Base-by-base conservation (phyloP, 2,329 filamentous ascomycete species). In the Ophioceras dolichostomum region DNA sequence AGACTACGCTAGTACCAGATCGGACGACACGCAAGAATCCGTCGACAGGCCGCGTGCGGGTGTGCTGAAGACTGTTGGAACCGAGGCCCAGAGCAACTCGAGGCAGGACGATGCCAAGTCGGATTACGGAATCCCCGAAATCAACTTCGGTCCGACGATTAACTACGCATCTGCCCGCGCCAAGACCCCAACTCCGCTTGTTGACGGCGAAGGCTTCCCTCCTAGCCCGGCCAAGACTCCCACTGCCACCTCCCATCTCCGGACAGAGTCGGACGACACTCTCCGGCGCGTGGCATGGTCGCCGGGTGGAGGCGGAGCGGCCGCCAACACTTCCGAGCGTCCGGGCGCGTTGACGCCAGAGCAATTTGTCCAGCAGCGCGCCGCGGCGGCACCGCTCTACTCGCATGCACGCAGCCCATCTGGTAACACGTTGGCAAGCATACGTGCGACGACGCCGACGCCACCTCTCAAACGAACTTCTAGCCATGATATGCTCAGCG, bases 101-200 rank as follows among this genome's bases (percentile, higher is more conserved):
- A 47, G 33, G 10, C 44, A 38, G 20, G 47, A 32, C 10, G 30
- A 39, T 41, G 39, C 30, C 41, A 21, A 27, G 41, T 36, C 53
- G 1, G 52, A 62, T 12, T 65, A 72, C 18, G 68, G 75, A 39
- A 76, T 94, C 42, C 84, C 85, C 1, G 61, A 70, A 4, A 73
- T 94, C 43, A 79, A 95, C 55, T 95, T 95, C 58, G 89, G 89
- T 0, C 85, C 80, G 5, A 94, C 88, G 0, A 62, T 84, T 47
- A 79, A 82, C 41, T 80, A 86, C 40, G 61, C 58, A 10, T 44
- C 49, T 32, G 42, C 53, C 14, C 46, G 54, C 5, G 57, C 45
- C 40, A 61, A 58, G 42, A 49, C 50, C 0, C 52, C 54, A 0
- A 48, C 49, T 1, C 46, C 41, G 1, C 44, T 49, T 19, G 17